Percentiles rank a stretch among this genome's conserved stretches.
phyloP scores from a whole-genome alignment of 805 yeast species.

The Ogataea haglerorum region DNA sequence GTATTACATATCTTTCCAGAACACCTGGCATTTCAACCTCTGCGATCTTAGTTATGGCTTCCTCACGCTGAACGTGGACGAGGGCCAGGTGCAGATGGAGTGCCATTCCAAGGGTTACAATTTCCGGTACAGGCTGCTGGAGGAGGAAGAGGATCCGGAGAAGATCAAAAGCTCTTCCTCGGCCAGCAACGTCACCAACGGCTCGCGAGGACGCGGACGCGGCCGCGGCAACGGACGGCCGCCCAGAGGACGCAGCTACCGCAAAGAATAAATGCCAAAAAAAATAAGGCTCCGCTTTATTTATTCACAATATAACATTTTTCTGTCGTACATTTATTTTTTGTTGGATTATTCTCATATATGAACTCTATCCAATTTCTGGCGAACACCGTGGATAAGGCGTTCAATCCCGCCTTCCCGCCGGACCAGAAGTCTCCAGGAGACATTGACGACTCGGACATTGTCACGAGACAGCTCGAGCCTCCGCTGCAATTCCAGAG shows the following conservation, averaged over 20 bases:
- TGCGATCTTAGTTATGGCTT: constrained; percentile 57
- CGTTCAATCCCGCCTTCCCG: constrained; percentile 20
- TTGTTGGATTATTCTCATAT: constrained; percentile 5
- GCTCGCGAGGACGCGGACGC: constrained; percentile 8
- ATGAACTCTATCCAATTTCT: constrained; percentile 34
- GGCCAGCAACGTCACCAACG: constrained; percentile 1
- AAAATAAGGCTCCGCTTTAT: background rate
- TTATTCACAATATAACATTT: constrained; percentile 2
- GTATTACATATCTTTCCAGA: constrained; percentile 62
- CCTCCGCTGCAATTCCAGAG: background rate
- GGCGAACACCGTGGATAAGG: constrained; percentile 32
- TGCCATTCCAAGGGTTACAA: constrained; percentile 61
- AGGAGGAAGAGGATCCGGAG: constrained; percentile 7
- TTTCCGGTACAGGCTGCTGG: constrained; percentile 44
- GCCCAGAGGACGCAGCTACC: constrained; percentile 4
- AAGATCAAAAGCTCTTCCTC: background rate
- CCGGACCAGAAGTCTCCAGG: constrained; percentile 2
- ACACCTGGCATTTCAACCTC: constrained; percentile 74
- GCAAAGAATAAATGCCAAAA: constrained; percentile 2
- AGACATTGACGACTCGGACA: constrained; percentile 16
- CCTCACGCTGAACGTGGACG: constrained; percentile 40
- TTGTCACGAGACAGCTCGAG: constrained; percentile 22
- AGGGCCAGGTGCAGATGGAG: constrained; percentile 51
- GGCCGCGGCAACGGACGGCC: constrained; percentile 5
- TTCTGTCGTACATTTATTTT: constrained; percentile 1